A percentile compares a stretch with the other conserved stretches of the same genome.
Evolutionary conservation across 257 asterid species (phyloP).

Genomic region (Linaria vulgaris): DNA sequence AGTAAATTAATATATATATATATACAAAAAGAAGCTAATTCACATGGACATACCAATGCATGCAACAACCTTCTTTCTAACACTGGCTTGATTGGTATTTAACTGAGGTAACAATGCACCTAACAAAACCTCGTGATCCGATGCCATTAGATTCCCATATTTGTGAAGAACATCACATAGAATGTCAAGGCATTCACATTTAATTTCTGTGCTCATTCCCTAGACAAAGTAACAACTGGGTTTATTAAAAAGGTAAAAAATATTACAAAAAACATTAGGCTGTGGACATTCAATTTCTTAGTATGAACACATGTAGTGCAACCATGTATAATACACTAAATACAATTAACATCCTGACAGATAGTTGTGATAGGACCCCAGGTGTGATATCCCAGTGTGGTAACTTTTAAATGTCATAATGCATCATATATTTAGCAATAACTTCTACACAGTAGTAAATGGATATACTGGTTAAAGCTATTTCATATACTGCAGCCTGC

Average conservation of each 20-base stretch:
- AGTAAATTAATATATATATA: slow-evolving; percentile 9
- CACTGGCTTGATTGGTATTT: slow-evolving; percentile 90
- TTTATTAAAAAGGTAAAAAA: slow-evolving; percentile 3
- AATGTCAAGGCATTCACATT: slow-evolving; percentile 96
- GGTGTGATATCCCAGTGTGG: slow-evolving; percentile 9
- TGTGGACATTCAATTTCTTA: not conserved
- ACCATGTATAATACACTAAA: slow-evolving; percentile 9
- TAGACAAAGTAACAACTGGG: slow-evolving; percentile 30
- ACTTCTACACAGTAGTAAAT: not conserved
- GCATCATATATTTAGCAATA: slow-evolving; percentile 1
- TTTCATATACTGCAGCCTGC: not conserved
- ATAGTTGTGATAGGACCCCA: slow-evolving; percentile 13
- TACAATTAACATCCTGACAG: slow-evolving; percentile 9
- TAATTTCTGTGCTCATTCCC: slow-evolving; percentile 90
- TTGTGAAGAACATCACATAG: slow-evolving; percentile 95
- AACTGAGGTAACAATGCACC: slow-evolving; percentile 77
- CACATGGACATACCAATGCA: slow-evolving; percentile 72
- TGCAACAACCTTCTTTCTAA: slow-evolving; percentile 92
- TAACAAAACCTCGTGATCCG: slow-evolving; percentile 81
- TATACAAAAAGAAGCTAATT: slow-evolving; percentile 6
- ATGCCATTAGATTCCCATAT: slow-evolving; percentile 81
- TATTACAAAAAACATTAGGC: not conserved
- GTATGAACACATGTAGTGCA: slow-evolving; percentile 5
- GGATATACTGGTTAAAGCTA: slow-evolving; percentile 10
- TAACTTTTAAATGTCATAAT: not conserved